phyloP scores from a whole-genome alignment of 257 asterid genomes.

The Euphrasia confusa region DNA sequence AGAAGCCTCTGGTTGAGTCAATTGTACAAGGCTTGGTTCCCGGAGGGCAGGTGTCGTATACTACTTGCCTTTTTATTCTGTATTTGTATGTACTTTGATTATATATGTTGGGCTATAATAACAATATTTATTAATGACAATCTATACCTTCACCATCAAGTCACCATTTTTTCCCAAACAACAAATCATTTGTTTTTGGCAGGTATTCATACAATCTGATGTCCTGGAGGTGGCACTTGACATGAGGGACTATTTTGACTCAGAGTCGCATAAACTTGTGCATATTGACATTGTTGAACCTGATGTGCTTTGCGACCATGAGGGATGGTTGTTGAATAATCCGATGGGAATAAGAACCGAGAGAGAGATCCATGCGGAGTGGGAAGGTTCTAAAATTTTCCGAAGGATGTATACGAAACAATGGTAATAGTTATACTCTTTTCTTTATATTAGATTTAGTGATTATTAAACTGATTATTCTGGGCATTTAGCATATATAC shows the following conservation, averaged over 20 bases:
- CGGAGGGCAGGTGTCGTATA: conserved; percentile 63
- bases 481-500: no score
- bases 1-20: conserved; percentile 80
- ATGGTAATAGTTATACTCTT: conserved; percentile 11
- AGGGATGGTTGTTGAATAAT: conserved; percentile 79
- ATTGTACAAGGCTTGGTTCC: conserved; percentile 50
- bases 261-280: conserved; percentile 43
- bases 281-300: conserved; percentile 44
- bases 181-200: conserved; percentile 20
- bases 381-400: conserved; percentile 71
- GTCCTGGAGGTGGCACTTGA: conserved; percentile 72
- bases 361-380: conserved; percentile 86
- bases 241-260: conserved; percentile 77
- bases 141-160: neutral
- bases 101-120: no score
- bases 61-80: neutral
- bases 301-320: conserved; percentile 42
- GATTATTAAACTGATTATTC: no score
- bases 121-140: neutral
- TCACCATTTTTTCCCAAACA: neutral
- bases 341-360: conserved; percentile 91
- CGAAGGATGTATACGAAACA: conserved; percentile 68
- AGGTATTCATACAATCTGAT: conserved; percentile 89
- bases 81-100: neutral
- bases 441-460: neutral